These are phyloP conservation scores for Lasiodiplodia hormozganensis DNA, from an alignment of 2,329 filamentous ascomycete genomes.

Conservation along the genomic window DNA sequence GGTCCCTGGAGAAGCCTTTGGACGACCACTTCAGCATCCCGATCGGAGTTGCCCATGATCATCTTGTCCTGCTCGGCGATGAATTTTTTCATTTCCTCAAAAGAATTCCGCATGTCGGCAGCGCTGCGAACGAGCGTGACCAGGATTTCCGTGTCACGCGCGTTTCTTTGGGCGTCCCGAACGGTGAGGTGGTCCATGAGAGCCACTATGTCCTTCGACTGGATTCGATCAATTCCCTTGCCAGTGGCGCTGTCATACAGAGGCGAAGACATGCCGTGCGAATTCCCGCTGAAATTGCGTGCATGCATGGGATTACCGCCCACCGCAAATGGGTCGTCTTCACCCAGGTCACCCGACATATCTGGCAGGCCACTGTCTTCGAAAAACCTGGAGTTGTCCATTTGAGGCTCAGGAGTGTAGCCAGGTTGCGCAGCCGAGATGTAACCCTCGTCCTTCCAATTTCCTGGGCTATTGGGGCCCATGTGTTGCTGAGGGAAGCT, in stretches of 20 bases:
- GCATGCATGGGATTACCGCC: slow-evolving; percentile 56
- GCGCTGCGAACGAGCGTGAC: slow-evolving; percentile 93
- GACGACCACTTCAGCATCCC: slow-evolving; percentile 84
- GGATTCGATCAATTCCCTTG: slow-evolving; percentile 85
- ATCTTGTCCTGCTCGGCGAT: slow-evolving; percentile 89
- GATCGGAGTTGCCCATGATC: slow-evolving; percentile 85
- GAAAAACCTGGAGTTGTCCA: slow-evolving; percentile 54
- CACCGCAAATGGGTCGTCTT: slow-evolving; percentile 71
- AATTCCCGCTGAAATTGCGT: slow-evolving; percentile 84
- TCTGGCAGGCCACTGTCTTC: slow-evolving; percentile 64
- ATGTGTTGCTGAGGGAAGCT: slow-evolving; percentile 13
- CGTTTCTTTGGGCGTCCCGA: slow-evolving; percentile 93
- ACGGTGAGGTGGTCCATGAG: slow-evolving; percentile 99
- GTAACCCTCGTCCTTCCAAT: slow-evolving; percentile 81
- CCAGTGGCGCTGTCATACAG: slow-evolving; percentile 91
- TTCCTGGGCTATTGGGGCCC: slow-evolving; percentile 60
- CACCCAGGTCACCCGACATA: slow-evolving; percentile 55
- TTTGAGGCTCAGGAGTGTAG: slow-evolving; percentile 52
- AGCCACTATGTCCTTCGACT: slow-evolving; percentile 95
- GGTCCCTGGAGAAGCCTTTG: slow-evolving; percentile 85
- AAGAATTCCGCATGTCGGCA: slow-evolving; percentile 95
- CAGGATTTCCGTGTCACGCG: slow-evolving; percentile 93
- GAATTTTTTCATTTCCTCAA: slow-evolving; percentile 93
- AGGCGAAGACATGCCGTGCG: slow-evolving; percentile 87
- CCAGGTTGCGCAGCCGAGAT: slow-evolving; percentile 75